phyloP scores from a whole-genome alignment of 2,329 filamentous ascomycete species.

The Talaromyces amestolkiae region DNA sequence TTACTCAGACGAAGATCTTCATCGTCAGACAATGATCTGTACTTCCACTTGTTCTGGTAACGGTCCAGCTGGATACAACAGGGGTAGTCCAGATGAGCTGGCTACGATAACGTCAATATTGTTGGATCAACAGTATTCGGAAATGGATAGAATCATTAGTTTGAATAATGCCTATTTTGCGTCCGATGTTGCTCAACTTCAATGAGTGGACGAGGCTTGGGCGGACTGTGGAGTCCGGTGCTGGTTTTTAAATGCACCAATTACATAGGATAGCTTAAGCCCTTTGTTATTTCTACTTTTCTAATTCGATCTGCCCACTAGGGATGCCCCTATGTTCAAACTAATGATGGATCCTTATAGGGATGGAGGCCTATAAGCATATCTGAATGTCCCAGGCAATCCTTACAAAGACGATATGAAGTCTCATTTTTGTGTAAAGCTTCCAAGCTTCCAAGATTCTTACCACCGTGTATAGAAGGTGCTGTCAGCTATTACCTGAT shows the following conservation, averaged over 20 bases:
- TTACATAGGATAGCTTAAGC: no score
- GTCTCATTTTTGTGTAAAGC: no score
- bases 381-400: no score
- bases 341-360: no score
- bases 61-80: not conserved
- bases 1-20: not conserved
- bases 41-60: not conserved
- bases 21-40: not conserved
- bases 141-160: constrained; percentile 30
- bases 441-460: no score
- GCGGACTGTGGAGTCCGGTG: not conserved
- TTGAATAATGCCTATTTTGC: constrained; percentile 23
- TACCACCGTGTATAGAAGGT: no score
- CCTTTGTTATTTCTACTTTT: no score
- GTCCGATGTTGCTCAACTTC: not conserved
- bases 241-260: not conserved
- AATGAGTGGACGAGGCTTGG: not conserved
- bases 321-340: no score
- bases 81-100: constrained; percentile 23
- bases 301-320: no score
- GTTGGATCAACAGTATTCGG: constrained; percentile 28
- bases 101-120: constrained; percentile 26
- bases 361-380: no score
- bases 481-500: no score
- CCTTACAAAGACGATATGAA: no score